A percentile compares a stretch with the other conserved stretches of the same genome.
Conservation (phyloP, 1,284 basidiomycete genomes). For the Apiotrichum gamsii region DNA sequence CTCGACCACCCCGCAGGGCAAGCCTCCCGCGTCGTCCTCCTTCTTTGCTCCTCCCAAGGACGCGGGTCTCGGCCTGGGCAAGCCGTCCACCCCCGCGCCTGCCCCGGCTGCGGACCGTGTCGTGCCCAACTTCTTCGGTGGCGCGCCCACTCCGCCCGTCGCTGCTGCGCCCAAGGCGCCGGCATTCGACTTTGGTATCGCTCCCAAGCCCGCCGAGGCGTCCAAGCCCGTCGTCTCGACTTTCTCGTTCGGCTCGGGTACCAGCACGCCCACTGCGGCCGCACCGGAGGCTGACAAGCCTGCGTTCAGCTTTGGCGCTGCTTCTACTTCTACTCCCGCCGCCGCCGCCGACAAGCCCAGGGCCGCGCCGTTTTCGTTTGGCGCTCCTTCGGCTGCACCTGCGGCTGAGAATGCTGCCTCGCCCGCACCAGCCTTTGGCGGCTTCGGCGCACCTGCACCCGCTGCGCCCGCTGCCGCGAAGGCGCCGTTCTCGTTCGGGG, state of each 20-base stretch:
- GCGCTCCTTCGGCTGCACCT: constrained; percentile 1
- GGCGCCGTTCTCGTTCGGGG: too few relatives aligned
- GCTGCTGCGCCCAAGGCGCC: constrained; percentile 12
- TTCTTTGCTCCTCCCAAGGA: constrained; percentile 18
- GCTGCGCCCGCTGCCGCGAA: constrained; percentile 1
- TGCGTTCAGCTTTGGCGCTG: constrained; percentile 22
- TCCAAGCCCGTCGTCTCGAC: constrained; percentile 8
- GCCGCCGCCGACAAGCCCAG: background rate
- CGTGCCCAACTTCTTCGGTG: constrained; percentile 16
- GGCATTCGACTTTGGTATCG: constrained; percentile 30
- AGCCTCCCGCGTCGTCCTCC: constrained; percentile 23
- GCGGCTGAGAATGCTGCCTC: constrained; percentile 4
- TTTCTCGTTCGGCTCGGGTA: constrained; percentile 6
- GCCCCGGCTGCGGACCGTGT: constrained; percentile 6
- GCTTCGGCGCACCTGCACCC: background rate
- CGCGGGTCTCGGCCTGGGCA: constrained; percentile 25
- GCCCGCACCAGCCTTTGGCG: background rate
- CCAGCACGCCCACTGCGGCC: background rate
- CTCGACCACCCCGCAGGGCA: constrained; percentile 21
- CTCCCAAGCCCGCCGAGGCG: constrained; percentile 6
- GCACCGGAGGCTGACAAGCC: constrained; percentile 5
- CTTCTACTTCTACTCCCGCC: background rate
- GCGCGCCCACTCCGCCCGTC: constrained; percentile 3
- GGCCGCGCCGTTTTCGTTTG: constrained; percentile 16
- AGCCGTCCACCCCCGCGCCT: constrained; percentile 20